These are phyloP conservation scores for Kalanchoe fedtschenkoi DNA, from an alignment of 164 flowering plant genomes.

Conservation along the genomic window DNA sequence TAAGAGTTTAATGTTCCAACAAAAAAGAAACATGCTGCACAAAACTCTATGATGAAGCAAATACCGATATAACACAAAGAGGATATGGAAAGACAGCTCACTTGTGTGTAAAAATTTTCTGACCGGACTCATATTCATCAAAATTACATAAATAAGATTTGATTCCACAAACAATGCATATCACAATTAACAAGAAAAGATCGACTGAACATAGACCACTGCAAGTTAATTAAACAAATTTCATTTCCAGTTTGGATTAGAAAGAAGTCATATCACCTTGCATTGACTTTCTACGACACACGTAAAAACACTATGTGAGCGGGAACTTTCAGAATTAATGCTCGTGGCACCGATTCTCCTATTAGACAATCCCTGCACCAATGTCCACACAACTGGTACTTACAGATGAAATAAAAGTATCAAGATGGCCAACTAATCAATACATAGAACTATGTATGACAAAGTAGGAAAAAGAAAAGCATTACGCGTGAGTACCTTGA, in stretches of 20 bases:
- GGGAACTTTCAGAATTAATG: slow-evolving; percentile 91
- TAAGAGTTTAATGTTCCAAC: no score
- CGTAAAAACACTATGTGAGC: slow-evolving; percentile 96
- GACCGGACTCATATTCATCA: no score
- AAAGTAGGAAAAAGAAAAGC: neutral
- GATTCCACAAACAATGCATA: no score
- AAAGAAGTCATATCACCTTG: slow-evolving; percentile 44
- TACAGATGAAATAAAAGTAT: neutral
- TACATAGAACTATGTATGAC: neutral
- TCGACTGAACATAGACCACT: neutral
- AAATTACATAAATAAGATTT: no score
- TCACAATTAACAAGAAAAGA: no score
- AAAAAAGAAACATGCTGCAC: no score
- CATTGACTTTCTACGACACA: slow-evolving; percentile 88
- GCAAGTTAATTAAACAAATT: neutral
- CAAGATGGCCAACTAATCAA: neutral
- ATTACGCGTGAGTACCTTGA: slow-evolving; percentile 41
- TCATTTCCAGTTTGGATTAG: neutral
- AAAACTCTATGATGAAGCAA: no score
- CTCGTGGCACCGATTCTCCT: slow-evolving; percentile 84
- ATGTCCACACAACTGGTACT: neutral
- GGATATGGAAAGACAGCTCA: no score
- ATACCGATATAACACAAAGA: no score
- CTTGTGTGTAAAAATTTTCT: no score
- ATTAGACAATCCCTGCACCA: slow-evolving; percentile 76